Percentiles rank a stretch among this genome's conserved stretches.
Conservation (phyloP, 169 alveolate genomes). For the Blepharisma undulans region DNA sequence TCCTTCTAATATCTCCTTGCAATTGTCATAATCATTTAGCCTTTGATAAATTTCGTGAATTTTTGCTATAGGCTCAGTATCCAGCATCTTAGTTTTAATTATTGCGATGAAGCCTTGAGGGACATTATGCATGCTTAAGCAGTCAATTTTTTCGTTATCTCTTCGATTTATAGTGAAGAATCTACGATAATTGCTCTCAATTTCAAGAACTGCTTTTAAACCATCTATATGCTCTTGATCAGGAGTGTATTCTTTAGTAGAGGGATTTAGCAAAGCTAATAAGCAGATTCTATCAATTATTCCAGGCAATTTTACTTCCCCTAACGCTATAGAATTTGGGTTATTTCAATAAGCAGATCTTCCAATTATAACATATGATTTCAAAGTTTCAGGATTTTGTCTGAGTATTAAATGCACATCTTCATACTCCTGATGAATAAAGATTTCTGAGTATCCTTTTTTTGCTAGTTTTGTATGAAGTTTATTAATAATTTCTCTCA, state of each 20-base stretch:
- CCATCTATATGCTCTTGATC: not conserved
- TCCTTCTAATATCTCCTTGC: not conserved
- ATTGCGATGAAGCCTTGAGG: slow-evolving; percentile 64
- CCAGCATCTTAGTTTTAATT: slow-evolving; percentile 47
- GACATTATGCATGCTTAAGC: slow-evolving; percentile 43
- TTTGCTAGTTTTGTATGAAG: slow-evolving; percentile 71
- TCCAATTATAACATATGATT: not conserved
- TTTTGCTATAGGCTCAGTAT: not conserved
- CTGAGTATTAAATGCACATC: slow-evolving; percentile 61
- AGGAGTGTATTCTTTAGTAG: not conserved
- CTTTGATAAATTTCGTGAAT: not conserved
- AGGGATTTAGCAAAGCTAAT: not conserved
- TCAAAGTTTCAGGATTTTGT: slow-evolving; percentile 48
- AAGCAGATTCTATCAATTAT: not conserved
- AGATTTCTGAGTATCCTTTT: slow-evolving; percentile 58
- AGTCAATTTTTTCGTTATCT: not conserved
- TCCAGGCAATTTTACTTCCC: slow-evolving; percentile 7
- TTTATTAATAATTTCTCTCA: slow-evolving; percentile 75
- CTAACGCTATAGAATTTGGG: not conserved
- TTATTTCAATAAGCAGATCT: not conserved
- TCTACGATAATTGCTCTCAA: not conserved
- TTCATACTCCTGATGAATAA: slow-evolving; percentile 41
- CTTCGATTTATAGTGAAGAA: not conserved
- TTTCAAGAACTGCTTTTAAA: not conserved
- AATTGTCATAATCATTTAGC: not conserved